Evolutionary conservation across 202 grass and related monocot species (phyloP).

Genomic region (Brachypodium distachyon): DNA sequence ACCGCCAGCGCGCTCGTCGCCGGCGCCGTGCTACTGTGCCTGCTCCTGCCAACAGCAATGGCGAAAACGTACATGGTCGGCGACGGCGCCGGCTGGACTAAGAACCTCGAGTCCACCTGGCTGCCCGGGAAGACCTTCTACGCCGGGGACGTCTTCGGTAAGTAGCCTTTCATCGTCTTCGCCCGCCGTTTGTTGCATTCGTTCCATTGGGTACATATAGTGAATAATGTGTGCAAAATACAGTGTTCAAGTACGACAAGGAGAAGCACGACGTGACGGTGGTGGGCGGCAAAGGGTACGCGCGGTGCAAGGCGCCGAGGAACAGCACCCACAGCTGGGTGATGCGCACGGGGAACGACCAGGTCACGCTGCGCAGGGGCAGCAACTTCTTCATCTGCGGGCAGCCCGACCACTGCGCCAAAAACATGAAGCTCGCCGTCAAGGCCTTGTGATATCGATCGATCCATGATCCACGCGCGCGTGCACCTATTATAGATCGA

Average conservation of each 20-base stretch:
- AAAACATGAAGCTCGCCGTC: constrained; percentile 60
- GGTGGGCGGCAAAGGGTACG: constrained; percentile 19
- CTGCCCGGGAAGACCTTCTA: constrained; percentile 30
- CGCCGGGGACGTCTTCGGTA: constrained; percentile 47
- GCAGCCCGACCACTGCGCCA: constrained; percentile 41
- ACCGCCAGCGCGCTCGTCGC: not conserved
- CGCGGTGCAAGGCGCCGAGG: constrained; percentile 22
- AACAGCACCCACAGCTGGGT: not conserved
- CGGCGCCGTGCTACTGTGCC: not conserved
- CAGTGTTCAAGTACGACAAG: constrained; percentile 64
- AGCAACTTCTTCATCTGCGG: constrained; percentile 73
- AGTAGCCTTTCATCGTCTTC: not conserved
- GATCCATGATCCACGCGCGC: too few relatives aligned
- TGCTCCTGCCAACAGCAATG: not conserved
- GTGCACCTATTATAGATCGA: too few relatives aligned
- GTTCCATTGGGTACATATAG: too few relatives aligned
- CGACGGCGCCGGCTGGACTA: constrained; percentile 26
- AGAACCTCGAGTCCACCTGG: constrained; percentile 15
- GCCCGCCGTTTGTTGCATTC: too few relatives aligned
- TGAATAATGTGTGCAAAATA: too few relatives aligned
- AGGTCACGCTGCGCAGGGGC: constrained; percentile 39
- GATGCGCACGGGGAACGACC: constrained; percentile 31
- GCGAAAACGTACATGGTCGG: constrained; percentile 35
- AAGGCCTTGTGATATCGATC: constrained; percentile 12
- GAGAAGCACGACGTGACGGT: constrained; percentile 33